A percentile compares a stretch with the other conserved stretches of the same genome.
Evolutionary conservation across 768 basidiomycete genomes (phyloP).

Genomic region (Lentinula boryana): DNA sequence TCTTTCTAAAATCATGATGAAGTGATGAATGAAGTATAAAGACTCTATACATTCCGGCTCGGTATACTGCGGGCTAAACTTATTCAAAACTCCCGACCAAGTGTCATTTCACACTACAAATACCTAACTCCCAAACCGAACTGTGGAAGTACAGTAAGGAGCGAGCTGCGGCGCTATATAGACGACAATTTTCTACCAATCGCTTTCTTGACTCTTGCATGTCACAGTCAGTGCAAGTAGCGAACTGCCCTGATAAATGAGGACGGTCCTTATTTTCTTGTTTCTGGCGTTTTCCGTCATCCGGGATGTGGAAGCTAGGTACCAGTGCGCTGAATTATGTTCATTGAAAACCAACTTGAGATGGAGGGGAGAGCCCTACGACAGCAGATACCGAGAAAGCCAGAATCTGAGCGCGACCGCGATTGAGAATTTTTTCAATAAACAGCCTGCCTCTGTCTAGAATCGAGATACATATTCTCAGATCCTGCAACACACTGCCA

Average conservation of each 20-base stretch:
- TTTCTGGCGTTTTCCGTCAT: constrained; percentile 2
- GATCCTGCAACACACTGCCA: neutral
- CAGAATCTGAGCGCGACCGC: neutral
- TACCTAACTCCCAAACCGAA: neutral
- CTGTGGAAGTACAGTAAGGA: neutral
- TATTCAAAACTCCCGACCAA: neutral
- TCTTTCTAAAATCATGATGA: neutral
- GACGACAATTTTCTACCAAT: too few species aligned
- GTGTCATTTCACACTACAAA: neutral
- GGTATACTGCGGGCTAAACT: neutral
- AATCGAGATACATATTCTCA: neutral
- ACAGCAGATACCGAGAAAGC: neutral
- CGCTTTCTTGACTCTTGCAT: too few species aligned
- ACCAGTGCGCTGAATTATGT: neutral
- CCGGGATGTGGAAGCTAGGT: neutral
- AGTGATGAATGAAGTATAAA: neutral
- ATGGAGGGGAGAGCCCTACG: neutral
- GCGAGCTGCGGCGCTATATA: neutral
- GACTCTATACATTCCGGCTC: neutral
- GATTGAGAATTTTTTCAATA: neutral
- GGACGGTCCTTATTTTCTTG: neutral
- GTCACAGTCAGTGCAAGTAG: neutral
- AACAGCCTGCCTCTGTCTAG: neutral
- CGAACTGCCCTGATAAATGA: neutral
- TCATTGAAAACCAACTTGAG: neutral